A percentile compares a stretch with the other conserved stretches of the same genome.
Evolutionary conservation across 2,329 filamentous ascomycete genomes (phyloP).

Genomic region (Alternaria angustiovoidea): DNA sequence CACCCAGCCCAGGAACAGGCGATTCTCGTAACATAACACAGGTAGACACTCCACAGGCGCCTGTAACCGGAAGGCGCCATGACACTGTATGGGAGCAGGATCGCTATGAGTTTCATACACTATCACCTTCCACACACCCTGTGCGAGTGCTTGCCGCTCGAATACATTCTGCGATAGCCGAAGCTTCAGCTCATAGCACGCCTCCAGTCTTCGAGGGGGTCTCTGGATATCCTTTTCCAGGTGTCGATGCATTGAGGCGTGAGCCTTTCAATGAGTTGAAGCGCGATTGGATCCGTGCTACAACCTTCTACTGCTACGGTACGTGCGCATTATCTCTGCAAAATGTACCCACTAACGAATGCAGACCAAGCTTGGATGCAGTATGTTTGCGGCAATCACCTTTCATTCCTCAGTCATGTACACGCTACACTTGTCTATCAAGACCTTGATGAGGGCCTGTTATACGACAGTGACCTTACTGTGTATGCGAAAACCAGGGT

Average conservation of each 20-base stretch:
- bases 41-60: constrained; percentile 21
- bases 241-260: neutral
- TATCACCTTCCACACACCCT: constrained; percentile 29
- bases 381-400: constrained; percentile 35
- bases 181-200: constrained; percentile 31
- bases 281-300: constrained; percentile 33
- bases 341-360: constrained; percentile 8
- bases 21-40: constrained; percentile 23
- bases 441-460: constrained; percentile 37
- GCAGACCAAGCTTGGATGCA: constrained; percentile 40
- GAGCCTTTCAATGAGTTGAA: constrained; percentile 34
- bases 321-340: neutral
- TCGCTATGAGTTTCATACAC: constrained; percentile 27
- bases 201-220: constrained; percentile 30
- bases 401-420: constrained; percentile 47
- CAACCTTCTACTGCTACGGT: constrained; percentile 35
- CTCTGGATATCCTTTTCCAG: constrained; percentile 37
- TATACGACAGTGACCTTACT: constrained; percentile 42
- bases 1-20: constrained; percentile 32
- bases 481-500: constrained; percentile 45
- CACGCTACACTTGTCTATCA: constrained; percentile 45
- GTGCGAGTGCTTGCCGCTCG: constrained; percentile 34
- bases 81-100: constrained; percentile 29
- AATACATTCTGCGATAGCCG: constrained; percentile 35
- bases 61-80: constrained; percentile 12